Conservation (phyloP, 345 rosid genomes). For the Gynandropsis gynandra region DNA sequence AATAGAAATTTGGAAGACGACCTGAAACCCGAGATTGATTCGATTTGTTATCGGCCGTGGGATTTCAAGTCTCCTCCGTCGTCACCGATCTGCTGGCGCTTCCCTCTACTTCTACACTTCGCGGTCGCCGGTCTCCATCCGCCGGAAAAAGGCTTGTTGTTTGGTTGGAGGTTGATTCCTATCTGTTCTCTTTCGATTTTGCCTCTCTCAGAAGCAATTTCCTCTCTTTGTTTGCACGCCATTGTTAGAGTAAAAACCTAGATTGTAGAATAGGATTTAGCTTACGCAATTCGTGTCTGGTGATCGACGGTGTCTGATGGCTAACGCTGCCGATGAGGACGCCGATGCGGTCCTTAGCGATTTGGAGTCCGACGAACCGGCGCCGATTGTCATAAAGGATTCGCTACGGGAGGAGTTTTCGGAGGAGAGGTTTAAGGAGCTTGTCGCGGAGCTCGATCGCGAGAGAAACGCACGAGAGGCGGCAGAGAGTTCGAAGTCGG, state of each 20-base stretch:
- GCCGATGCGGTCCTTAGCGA: conserved; percentile 81
- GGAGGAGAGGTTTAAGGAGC: conserved; percentile 49
- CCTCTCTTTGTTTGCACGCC: conserved; percentile 13
- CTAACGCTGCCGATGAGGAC: conserved; percentile 50
- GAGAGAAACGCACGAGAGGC: conserved; percentile 81
- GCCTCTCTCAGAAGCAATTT: conserved; percentile 13
- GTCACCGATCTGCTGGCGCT: conserved; percentile 4
- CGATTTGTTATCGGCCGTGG: background rate
- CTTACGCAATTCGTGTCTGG: background rate
- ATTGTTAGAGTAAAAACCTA: background rate
- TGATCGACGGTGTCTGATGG: conserved; percentile 32
- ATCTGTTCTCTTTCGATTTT: conserved; percentile 1
- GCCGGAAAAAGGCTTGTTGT: background rate
- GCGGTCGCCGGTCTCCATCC: background rate
- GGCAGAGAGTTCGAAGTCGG: conserved; percentile 67
- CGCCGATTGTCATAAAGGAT: conserved; percentile 33
- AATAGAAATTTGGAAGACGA: background rate
- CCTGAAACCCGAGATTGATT: conserved; percentile 10
- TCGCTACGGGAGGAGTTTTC: conserved; percentile 39
- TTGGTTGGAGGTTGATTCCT: background rate
- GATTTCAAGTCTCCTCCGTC: conserved; percentile 16
- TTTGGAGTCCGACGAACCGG: conserved; percentile 72
- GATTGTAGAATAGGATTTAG: conserved; percentile 13
- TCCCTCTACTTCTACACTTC: background rate
- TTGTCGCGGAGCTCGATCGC: conserved; percentile 74